phyloP scores from a whole-genome alignment of 73 alveolate genomes.

The Blepharisma stoltei region DNA sequence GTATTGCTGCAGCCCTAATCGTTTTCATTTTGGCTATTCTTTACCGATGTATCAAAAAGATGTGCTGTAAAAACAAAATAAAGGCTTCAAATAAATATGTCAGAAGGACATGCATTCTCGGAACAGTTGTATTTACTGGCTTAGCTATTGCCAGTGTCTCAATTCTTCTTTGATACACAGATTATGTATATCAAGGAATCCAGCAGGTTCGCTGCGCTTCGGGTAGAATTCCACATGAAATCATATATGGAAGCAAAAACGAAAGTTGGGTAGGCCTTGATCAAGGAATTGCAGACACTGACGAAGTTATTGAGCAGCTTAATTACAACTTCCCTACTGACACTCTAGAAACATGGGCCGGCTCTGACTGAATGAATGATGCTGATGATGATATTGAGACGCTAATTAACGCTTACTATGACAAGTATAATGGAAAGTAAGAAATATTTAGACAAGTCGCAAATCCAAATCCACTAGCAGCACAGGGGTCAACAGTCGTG shows the following conservation, averaged over 20 bases:
- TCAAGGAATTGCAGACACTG: neutral
- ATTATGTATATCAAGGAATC: neutral
- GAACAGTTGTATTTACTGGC: neutral
- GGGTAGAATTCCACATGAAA: neutral
- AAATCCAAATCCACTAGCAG: conserved; percentile 5
- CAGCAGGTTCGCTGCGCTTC: neutral
- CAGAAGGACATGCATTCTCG: neutral
- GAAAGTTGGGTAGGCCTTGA: neutral
- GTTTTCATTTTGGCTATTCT: neutral
- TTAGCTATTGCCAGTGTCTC: neutral
- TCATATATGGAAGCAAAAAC: neutral
- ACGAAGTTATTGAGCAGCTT: too few relatives aligned
- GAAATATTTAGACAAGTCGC: neutral
- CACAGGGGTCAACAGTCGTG: neutral
- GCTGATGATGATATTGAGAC: too few relatives aligned
- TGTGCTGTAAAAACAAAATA: neutral
- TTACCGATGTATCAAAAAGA: neutral
- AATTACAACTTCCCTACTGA: too few relatives aligned
- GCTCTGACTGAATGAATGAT: too few relatives aligned
- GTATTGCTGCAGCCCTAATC: neutral
- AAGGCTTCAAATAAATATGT: neutral
- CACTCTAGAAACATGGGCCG: too few relatives aligned
- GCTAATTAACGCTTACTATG: too few relatives aligned
- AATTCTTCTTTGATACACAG: neutral
- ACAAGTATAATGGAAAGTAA: too few relatives aligned